phyloP scores from a whole-genome alignment of 345 rosid species.

The Citrus hindsii region DNA sequence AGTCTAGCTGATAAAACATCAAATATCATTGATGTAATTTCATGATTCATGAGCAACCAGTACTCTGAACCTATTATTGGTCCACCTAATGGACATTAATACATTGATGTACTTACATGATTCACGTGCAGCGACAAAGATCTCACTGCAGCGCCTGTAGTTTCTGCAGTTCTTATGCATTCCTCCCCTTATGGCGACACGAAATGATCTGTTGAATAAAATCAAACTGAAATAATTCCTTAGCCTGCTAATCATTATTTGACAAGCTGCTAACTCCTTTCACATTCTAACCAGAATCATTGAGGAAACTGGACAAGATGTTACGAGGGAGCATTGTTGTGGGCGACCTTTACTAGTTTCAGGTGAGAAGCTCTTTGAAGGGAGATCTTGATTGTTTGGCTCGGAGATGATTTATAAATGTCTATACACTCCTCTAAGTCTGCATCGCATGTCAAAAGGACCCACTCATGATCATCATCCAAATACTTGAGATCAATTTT shows the following conservation, averaged over 20 bases:
- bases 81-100: neutral
- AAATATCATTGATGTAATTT: neutral
- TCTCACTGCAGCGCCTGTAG: neutral
- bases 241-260: neutral
- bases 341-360: slow-evolving; percentile 28
- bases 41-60: neutral
- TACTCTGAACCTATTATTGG: neutral
- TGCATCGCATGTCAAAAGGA: slow-evolving; percentile 65
- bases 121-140: neutral
- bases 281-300: neutral
- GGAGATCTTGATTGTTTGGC: slow-evolving; percentile 55
- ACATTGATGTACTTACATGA: neutral
- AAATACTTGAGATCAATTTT: slow-evolving; percentile 54
- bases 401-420: slow-evolving; percentile 42
- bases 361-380: slow-evolving; percentile 38
- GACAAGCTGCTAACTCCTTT: neutral
- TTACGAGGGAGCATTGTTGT: slow-evolving; percentile 24
- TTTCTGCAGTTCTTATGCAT: neutral
- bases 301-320: neutral
- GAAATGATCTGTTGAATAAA: neutral
- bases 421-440: slow-evolving; percentile 90
- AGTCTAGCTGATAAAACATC: neutral
- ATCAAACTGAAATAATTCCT: neutral
- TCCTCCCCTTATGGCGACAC: neutral
- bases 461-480: slow-evolving; percentile 74